Evolutionary conservation across 2,329 filamentous ascomycete species (phyloP).

Genomic region (Pseudogymnoascus sp.): DNA sequence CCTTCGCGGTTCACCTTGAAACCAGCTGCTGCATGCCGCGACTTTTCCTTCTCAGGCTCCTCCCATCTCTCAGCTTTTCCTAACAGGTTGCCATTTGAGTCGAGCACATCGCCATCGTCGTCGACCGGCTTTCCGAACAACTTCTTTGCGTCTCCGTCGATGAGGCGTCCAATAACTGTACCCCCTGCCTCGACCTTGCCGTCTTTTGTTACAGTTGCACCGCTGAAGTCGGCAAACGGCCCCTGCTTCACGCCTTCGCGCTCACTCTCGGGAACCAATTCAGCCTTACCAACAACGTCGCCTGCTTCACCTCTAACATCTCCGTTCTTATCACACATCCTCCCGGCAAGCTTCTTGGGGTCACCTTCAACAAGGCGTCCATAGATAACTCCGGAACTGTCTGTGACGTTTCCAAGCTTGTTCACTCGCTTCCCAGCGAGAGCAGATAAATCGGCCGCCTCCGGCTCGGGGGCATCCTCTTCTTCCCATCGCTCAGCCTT

Average conservation of each 20-base stretch:
- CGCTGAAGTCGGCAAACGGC: conserved; percentile 58
- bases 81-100: conserved; percentile 59
- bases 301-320: conserved; percentile 67
- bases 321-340: conserved; percentile 63
- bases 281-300: conserved; percentile 58
- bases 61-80: conserved; percentile 54
- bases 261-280: conserved; percentile 60
- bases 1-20: conserved; percentile 50
- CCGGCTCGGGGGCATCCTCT: conserved; percentile 38
- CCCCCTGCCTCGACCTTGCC: conserved; percentile 59
- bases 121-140: conserved; percentile 69
- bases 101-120: conserved; percentile 73
- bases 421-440: conserved; percentile 64
- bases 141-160: conserved; percentile 61
- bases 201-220: conserved; percentile 59
- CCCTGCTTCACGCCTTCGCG: conserved; percentile 55
- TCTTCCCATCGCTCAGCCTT: conserved; percentile 60
- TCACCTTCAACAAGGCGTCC: conserved; percentile 62
- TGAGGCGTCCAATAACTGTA: conserved; percentile 63
- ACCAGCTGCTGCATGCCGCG: conserved; percentile 44
- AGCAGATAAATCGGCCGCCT: conserved; percentile 46
- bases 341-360: conserved; percentile 52
- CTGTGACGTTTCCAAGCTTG: conserved; percentile 57
- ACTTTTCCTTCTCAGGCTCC: conserved; percentile 37
- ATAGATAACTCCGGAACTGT: conserved; percentile 45